phyloP scores from a whole-genome alignment of 176 grass and related monocot genomes.

The Secale cereale region DNA sequence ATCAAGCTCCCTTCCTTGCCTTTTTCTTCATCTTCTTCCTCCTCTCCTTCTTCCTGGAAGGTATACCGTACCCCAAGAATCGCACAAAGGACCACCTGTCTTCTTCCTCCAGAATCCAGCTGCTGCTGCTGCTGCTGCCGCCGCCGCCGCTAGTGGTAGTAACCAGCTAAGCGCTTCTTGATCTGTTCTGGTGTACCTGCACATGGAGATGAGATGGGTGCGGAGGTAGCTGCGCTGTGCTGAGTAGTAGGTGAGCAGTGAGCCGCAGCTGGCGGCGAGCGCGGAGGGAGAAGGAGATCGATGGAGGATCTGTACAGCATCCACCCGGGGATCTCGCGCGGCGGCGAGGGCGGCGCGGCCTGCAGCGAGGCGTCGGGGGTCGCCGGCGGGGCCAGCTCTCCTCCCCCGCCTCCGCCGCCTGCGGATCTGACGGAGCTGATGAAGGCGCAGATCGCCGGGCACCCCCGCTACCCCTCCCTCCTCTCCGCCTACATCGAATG shows the following conservation, averaged over 20 bases:
- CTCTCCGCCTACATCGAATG: conserved; percentile 95
- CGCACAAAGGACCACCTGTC: background rate
- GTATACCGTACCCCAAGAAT: background rate
- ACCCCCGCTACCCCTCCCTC: conserved; percentile 85
- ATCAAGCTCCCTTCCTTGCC: background rate
- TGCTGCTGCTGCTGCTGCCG: background rate
- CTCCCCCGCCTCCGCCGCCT: background rate
- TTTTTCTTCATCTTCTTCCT: background rate
- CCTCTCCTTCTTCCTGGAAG: conserved; percentile 10
- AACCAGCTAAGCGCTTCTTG: background rate
- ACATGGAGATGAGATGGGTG: conserved; percentile 17
- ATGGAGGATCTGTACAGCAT: conserved; percentile 4
- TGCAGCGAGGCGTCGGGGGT: conserved; percentile 40
- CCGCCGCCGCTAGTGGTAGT: background rate
- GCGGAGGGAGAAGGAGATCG: background rate
- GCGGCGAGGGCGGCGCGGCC: conserved; percentile 26
- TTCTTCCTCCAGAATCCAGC: background rate
- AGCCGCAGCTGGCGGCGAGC: background rate
- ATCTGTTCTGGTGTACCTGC: background rate
- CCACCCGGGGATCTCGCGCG: conserved; percentile 36
- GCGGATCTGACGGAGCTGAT: conserved; percentile 82
- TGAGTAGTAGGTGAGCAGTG: background rate
- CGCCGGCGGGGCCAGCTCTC: background rate
- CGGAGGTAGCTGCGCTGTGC: background rate
- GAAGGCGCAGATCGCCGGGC: conserved; percentile 94